Evolutionary conservation across 352 stramenopile species (phyloP), one percentile per base, ranked within the genome.

Genomic region (Pythium coloratum): DNA sequence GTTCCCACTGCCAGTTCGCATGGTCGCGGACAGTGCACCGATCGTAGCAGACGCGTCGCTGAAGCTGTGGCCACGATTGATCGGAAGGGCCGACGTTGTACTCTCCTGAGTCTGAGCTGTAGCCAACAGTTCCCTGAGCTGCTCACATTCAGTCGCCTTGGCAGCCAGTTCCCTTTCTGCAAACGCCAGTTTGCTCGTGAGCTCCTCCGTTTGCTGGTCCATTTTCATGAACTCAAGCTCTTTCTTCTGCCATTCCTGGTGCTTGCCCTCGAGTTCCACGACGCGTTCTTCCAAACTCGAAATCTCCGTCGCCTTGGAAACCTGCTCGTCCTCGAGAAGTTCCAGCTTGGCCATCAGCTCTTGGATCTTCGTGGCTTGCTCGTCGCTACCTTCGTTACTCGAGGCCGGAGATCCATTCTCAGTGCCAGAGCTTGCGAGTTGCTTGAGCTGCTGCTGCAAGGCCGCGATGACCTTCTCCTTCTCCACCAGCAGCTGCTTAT

Each of bases 251-350:
- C 78, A 74, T n/a, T 76, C 59, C 16, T 80, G 78, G 33, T 75
- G 75, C 30, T 76, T 70, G 3, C 49, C 33, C 65, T 88, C 76
- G 2, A 91, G 70, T 47, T 90, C 80, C 2, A 73, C 61, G 59
- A 81, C 87, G 18, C 80, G 78, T 38, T 85, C 80, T 65, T 91
- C 77, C 7, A 91, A 50, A 42, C 69, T 88, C 2, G 62, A 59
- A 20, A 86, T 72, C 68, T 91, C 83, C 14, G 69, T 71, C 14
- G 64, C 57, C 49, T 90, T 90, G 14, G 76, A 84, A 1, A 77
- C 71, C 14, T 81, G 81, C 6, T 91, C 81, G 36, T 91, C 83
- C 62, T 90, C 81, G 5, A 91, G 58, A 32, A 82, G 72, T 42
- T 88, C 83, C 26, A 90, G 76, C 64, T 84, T 88, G 0, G 58